Base-by-base conservation (phyloP, 2,329 filamentous ascomycete species). In the Allantophomopsis cytisporea region DNA sequence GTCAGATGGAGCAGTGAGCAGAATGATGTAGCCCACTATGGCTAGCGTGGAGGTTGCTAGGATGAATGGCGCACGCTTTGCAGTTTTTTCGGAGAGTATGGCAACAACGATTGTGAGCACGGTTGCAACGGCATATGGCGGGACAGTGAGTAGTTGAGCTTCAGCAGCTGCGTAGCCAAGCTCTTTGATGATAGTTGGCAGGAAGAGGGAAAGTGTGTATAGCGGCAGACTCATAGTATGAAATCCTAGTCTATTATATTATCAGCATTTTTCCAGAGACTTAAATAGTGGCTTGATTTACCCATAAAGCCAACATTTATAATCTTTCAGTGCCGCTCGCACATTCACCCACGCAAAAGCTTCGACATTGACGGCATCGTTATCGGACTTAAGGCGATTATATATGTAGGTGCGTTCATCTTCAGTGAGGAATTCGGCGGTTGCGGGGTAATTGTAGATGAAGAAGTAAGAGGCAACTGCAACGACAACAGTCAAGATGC, bases 291-390 rank as follows among this genome's bases (percentile, higher is more conserved):
- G 18, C 7, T 7, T 20, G 4, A 20, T 4, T 20, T 20, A 54
- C 0, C 79, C 77, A 46, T 87, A 87, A 0, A 87, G 64, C 76
- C 76, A 84, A 50, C 77, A 77, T 51, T 79, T 84, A 2, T 73
- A 71, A 48, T 88, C 79, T 12, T 65, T 71, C 32, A 84, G 55
- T 0, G 82, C 81, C 14, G 71, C 63, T 17, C 57, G 41, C 0
- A 87, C 82, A 15, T 77, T 76, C 0, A 47, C 55, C 83, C 83
- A 88, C 3, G 61, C 70, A 50, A 88, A 87, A 1, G 60, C 52
- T 47, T 89, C 83, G 36, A 78, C 62, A 5, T 76, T 70, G 0
- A 75, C 83, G 0, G 80, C 75, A 50, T 87, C 81, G 45, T 71
- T 77, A 47, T 87, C 80, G 5, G 69, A 66, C 8, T 74, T 73